These are phyloP conservation scores for Ophiostoma sp. DNA, from an alignment of 2,329 filamentous ascomycete species.

Conservation along the genomic window DNA sequence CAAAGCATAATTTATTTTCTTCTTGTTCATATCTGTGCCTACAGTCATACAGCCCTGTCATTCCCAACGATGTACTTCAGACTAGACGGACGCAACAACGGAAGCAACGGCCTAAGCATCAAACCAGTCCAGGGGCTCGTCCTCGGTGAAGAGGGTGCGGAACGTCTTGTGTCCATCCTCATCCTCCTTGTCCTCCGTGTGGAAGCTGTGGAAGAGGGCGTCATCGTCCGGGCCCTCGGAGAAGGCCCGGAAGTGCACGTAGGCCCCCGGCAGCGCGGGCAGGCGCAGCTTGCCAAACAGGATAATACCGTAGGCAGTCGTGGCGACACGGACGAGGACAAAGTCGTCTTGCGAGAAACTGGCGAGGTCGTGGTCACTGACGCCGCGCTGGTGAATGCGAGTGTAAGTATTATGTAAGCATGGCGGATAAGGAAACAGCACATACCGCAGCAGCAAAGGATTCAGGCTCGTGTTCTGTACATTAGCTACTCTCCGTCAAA, in stretches of 20 bases:
- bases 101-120: conserved; percentile 36
- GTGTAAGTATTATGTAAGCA: neutral
- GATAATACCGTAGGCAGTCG: conserved; percentile 44
- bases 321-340: conserved; percentile 41
- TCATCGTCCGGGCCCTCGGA: conserved; percentile 39
- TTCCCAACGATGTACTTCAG: neutral
- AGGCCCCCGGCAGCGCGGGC: conserved; percentile 38
- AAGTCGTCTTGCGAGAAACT: conserved; percentile 39
- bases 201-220: conserved; percentile 43
- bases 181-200: conserved; percentile 40
- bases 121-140: conserved; percentile 51
- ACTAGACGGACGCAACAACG: too few relatives aligned
- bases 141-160: conserved; percentile 42
- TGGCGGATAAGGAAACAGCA: conserved; percentile 15
- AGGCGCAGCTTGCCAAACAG: conserved; percentile 47
- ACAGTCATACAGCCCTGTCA: neutral
- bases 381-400: conserved; percentile 26
- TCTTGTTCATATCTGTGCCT: neutral
- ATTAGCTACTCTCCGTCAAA: too few relatives aligned
- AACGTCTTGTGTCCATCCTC: conserved; percentile 40
- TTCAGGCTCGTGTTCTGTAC: conserved; percentile 47
- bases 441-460: conserved; percentile 47
- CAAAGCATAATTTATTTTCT: conserved; percentile 8
- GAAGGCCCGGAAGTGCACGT: conserved; percentile 46
- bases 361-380: conserved; percentile 38